Evolutionary conservation across 2,329 filamentous ascomycete genomes (phyloP).

Genomic region (Ceratocystis cubensis): DNA sequence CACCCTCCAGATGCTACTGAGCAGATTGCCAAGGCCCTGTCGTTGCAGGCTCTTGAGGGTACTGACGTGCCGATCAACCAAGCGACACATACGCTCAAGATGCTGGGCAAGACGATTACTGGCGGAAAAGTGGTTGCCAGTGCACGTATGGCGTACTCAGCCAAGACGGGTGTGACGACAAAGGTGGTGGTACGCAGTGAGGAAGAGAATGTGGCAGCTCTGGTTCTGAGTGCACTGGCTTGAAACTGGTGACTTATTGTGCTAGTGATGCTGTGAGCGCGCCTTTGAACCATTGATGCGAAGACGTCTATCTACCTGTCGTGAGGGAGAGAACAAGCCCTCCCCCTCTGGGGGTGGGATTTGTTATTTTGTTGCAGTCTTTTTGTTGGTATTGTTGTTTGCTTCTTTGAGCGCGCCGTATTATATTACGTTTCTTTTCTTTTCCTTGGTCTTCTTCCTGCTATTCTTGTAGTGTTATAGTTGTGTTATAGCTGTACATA

Average conservation of each 20-base stretch:
- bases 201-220: slow-evolving; percentile 75
- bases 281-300: too few species aligned
- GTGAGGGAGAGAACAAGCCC: too few species aligned
- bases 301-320: too few species aligned
- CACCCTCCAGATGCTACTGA: slow-evolving; percentile 69
- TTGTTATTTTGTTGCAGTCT: not conserved
- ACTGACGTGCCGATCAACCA: slow-evolving; percentile 81
- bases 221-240: slow-evolving; percentile 74
- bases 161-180: slow-evolving; percentile 86
- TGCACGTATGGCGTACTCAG: slow-evolving; percentile 85
- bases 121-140: slow-evolving; percentile 80
- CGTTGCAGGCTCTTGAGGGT: slow-evolving; percentile 84
- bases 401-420: not conserved
- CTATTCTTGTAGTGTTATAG: too few species aligned
- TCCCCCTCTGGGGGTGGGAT: too few species aligned
- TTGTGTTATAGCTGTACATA: too few species aligned
- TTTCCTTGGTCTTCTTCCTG: too few species aligned
- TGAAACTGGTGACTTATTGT: slow-evolving; percentile 32
- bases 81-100: slow-evolving; percentile 85
- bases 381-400: not conserved
- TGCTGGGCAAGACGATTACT: slow-evolving; percentile 87
- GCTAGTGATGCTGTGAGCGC: too few species aligned
- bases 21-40: slow-evolving; percentile 72
- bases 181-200: slow-evolving; percentile 89
- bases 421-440: not conserved